Base-by-base conservation (phyloP, 441 rosid genomes). In the Omphalea diandra region DNA sequence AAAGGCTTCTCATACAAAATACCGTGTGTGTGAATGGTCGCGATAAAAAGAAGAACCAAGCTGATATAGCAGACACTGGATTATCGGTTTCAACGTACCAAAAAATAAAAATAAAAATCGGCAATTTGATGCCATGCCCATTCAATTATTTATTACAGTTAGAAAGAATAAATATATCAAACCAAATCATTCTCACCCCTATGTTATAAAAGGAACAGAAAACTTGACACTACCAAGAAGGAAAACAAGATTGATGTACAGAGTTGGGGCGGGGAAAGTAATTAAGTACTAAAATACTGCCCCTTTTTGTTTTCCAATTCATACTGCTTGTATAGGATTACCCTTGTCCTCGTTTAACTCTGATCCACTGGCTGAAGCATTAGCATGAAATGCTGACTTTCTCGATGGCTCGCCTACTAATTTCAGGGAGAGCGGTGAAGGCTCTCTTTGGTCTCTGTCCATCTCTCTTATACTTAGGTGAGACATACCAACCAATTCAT, bases 311-410 rank as follows among this genome's bases (percentile, higher is more conserved):
- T 52, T 47, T 49, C 44, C 55, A 55, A 40, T 65, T 88, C 83
- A 88, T 40, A 84, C 82, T 0, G 96, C 93, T 70, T 87, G 97
- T 71, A 94, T 87, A n/a, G 90, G 82, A 67, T 78, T 84, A n/a
- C 63, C 63, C 75, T 82, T 87, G 73, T 90, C 85, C 72, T 86
- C 80, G 73, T 80, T 79, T 67, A 88, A 72, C 7, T 83, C 87
- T 4, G 90, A 70, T 56, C 81, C 78, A 55, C 77, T 81, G n/a
- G 77, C 85, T 0, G 84, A 80, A 64, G 82, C 85, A 70, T 77
- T 92, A 4, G 91, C 83, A 73, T 89, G 97, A 77, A 95, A 95
- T 1, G 98, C 95, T 0, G 93, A 91, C 66, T 83, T 95, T 70
- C 90, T 73, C 3, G 90, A 77, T 3, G 98, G 81, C 83, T 90